phyloP scores from a whole-genome alignment of 352 stramenopile species.

The Pythium diclinum region DNA sequence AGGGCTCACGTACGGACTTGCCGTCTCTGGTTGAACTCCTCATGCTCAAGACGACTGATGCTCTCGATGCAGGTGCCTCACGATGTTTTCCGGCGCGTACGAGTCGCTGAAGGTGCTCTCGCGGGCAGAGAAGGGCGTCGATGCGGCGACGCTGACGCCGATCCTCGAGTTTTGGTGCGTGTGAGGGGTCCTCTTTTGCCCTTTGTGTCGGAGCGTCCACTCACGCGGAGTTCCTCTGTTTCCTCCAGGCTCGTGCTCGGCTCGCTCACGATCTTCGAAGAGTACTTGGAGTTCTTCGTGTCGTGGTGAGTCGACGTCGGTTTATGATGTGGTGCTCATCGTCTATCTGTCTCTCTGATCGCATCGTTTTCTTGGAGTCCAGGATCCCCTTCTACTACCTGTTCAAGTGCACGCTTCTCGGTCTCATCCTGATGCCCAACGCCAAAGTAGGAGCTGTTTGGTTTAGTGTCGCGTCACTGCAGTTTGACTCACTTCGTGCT shows the following conservation, averaged over 20 bases:
- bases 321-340: not conserved
- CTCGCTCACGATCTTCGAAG: constrained; percentile 49
- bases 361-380: not conserved
- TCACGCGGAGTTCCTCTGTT: too few relatives aligned
- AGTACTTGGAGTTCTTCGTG: constrained; percentile 68
- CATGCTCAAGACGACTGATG: not conserved
- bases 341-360: not conserved
- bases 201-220: not conserved
- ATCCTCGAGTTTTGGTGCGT: constrained; percentile 66
- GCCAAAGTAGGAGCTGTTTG: constrained; percentile 38
- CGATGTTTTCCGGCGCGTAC: constrained; percentile 59
- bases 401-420: constrained; percentile 63
- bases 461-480: not conserved
- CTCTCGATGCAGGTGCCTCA: constrained; percentile 35
- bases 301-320: constrained; percentile 39
- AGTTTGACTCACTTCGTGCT: not conserved
- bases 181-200: not conserved
- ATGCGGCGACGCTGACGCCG: constrained; percentile 40
- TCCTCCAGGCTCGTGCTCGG: constrained; percentile 52
- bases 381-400: constrained; percentile 77
- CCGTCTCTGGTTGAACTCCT: not conserved
- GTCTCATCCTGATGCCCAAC: constrained; percentile 52
- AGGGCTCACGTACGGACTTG: constrained; percentile 48
- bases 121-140: constrained; percentile 48
- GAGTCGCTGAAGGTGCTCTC: constrained; percentile 72